Evolutionary conservation across 1,284 basidiomycete species (phyloP).

Genomic region (Ustilago xerochloae): DNA sequence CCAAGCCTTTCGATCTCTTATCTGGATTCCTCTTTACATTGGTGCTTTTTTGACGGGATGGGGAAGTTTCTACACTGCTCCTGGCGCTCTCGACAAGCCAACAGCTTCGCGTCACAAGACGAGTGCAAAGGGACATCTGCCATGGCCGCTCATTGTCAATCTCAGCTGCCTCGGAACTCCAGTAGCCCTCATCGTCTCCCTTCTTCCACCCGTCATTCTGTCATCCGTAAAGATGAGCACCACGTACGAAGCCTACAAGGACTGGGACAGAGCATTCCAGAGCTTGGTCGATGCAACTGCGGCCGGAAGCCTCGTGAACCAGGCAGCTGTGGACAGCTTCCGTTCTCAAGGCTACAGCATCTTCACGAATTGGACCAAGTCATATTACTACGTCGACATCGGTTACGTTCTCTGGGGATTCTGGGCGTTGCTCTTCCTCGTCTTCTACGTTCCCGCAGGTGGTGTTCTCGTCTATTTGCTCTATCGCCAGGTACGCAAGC

Average conservation of each 20-base stretch:
- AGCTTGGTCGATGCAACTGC: conserved; percentile 5
- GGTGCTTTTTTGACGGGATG: conserved; percentile 56
- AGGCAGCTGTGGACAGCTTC: not conserved
- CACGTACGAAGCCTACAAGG: conserved; percentile 27
- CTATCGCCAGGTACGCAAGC: conserved; percentile 36
- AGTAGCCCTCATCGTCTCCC: conserved; percentile 30
- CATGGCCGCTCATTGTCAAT: conserved; percentile 53
- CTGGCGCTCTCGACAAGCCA: conserved; percentile 54
- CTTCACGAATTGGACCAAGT: conserved; percentile 28
- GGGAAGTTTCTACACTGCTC: conserved; percentile 60
- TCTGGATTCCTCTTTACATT: conserved; percentile 50
- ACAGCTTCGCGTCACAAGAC: conserved; percentile 28
- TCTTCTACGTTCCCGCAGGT: conserved; percentile 59
- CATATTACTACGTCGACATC: conserved; percentile 45
- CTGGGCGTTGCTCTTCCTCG: conserved; percentile 51
- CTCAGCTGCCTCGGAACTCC: conserved; percentile 52
- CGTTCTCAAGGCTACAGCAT: conserved; percentile 28
- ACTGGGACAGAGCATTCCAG: conserved; percentile 12
- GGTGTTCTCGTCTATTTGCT: conserved; percentile 50
- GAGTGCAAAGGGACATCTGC: conserved; percentile 30
- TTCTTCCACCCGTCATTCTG: conserved; percentile 32
- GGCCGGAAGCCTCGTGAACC: conserved; percentile 7
- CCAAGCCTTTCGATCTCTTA: conserved; percentile 16
- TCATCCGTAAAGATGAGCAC: conserved; percentile 15
- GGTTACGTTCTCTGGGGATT: conserved; percentile 49